A percentile compares a stretch with the other conserved stretches of the same genome.
These are phyloP conservation scores for Aquilaria yunnanensis DNA, from an alignment of 345 rosid genomes.

Conservation along the genomic window DNA sequence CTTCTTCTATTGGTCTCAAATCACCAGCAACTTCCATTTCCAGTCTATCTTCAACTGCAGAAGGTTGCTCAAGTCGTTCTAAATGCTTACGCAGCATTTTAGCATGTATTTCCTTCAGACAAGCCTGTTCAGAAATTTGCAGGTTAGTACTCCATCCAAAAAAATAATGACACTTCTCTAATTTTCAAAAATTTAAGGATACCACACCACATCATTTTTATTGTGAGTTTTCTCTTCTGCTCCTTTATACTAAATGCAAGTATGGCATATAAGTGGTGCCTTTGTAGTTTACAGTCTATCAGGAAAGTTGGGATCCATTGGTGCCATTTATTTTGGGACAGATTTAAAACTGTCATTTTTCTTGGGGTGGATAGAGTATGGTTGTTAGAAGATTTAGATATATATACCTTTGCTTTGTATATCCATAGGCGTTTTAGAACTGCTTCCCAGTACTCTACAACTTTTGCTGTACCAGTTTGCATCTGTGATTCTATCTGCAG, in stretches of 20 bases:
- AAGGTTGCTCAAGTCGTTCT: constrained; percentile 69
- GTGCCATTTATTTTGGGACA: no score
- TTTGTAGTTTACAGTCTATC: no score
- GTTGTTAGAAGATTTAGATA: background rate
- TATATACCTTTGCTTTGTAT: constrained; percentile 82
- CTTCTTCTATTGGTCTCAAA: constrained; percentile 39
- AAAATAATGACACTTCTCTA: background rate
- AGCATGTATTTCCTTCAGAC: constrained; percentile 86
- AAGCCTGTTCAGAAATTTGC: constrained; percentile 49
- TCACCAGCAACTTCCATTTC: constrained; percentile 25
- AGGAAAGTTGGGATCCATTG: no score
- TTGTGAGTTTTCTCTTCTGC: no score
- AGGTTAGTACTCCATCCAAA: background rate
- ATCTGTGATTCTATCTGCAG: constrained; percentile 70
- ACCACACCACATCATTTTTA: no score
- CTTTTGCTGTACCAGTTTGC: constrained; percentile 89
- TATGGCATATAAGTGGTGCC: no score
- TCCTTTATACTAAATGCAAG: no score
- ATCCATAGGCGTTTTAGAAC: constrained; percentile 83
- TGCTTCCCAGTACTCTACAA: constrained; percentile 98
- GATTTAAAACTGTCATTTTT: no score
- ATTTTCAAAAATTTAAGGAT: no score
- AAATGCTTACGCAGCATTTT: constrained; percentile 75
- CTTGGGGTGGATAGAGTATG: no score
- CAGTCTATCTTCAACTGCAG: constrained; percentile 37